Evolutionary conservation across 2,329 filamentous ascomycete genomes (phyloP).

Genomic region (Tolypocladium tropicale): DNA sequence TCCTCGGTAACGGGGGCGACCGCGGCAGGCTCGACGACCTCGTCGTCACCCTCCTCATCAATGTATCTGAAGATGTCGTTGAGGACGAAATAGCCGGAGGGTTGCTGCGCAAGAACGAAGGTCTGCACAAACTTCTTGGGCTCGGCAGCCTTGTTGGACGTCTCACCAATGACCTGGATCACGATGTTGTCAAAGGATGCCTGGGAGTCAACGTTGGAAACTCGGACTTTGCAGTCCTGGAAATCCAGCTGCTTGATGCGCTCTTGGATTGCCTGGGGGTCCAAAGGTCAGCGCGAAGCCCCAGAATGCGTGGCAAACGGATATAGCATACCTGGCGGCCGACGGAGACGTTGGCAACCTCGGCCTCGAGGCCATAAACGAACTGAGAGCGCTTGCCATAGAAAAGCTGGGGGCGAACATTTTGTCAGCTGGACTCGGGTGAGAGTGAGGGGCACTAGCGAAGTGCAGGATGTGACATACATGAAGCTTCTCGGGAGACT

Average conservation of each 20-base stretch:
- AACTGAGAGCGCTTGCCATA: slow-evolving; percentile 95
- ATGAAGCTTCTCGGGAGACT: slow-evolving; percentile 85
- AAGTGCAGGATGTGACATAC: slow-evolving; percentile 30
- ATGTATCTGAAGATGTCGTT: slow-evolving; percentile 98
- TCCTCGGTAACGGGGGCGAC: slow-evolving; percentile 17
- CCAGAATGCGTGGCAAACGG: neutral
- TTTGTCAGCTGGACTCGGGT: neutral
- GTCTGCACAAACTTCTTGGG: slow-evolving; percentile 97
- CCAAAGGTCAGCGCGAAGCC: slow-evolving; percentile 5
- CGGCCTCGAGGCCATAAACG: slow-evolving; percentile 83
- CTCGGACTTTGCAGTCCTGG: slow-evolving; percentile 95
- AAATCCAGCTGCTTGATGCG: slow-evolving; percentile 89
- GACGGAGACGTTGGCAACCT: slow-evolving; percentile 75
- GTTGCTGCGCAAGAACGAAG: slow-evolving; percentile 92
- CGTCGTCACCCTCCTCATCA: slow-evolving; percentile 71
- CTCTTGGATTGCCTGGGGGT: slow-evolving; percentile 73
- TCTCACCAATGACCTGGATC: slow-evolving; percentile 96
- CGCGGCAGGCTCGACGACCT: slow-evolving; percentile 27
- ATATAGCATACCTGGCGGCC: slow-evolving; percentile 60
- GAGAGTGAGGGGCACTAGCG: neutral
- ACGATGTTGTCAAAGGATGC: slow-evolving; percentile 88
- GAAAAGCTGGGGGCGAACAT: slow-evolving; percentile 52
- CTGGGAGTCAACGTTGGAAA: slow-evolving; percentile 96
- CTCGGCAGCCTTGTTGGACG: slow-evolving; percentile 84
- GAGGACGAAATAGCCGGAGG: slow-evolving; percentile 93